phyloP scores from a whole-genome alignment of 306 rosid genomes.

The Neltuma alba region DNA sequence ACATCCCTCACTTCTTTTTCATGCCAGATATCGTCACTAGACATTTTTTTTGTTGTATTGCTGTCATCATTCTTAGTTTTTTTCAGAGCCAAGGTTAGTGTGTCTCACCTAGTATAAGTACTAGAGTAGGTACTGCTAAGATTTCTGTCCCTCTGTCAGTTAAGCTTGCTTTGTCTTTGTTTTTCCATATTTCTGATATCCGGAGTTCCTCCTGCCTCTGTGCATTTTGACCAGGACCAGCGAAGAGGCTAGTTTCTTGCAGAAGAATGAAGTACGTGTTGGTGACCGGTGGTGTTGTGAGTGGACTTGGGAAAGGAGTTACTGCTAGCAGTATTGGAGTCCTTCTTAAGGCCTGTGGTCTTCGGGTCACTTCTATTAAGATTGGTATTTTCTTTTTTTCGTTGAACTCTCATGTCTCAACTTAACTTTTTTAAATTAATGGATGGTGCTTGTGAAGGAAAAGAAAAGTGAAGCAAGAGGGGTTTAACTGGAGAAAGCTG shows the following conservation, averaged over 20 bases:
- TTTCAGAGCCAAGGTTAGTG: slow-evolving; percentile 47
- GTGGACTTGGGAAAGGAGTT: slow-evolving; percentile 95
- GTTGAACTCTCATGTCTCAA: not conserved
- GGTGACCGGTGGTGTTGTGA: slow-evolving; percentile 95
- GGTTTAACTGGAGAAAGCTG: not conserved
- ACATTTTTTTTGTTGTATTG: slow-evolving; percentile 9
- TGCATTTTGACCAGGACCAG: slow-evolving; percentile 51
- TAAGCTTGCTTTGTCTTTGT: slow-evolving; percentile 33
- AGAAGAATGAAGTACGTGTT: slow-evolving; percentile 74
- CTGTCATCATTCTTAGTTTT: slow-evolving; percentile 37
- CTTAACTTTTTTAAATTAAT: too few relatives aligned
- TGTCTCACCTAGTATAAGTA: slow-evolving; percentile 26
- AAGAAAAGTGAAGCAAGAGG: not conserved
- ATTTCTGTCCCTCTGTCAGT: slow-evolving; percentile 14
- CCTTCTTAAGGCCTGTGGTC: slow-evolving; percentile 81
- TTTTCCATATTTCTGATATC: slow-evolving; percentile 34
- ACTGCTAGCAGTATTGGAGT: slow-evolving; percentile 87
- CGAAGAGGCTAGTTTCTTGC: slow-evolving; percentile 19
- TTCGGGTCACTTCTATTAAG: slow-evolving; percentile 83
- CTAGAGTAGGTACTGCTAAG: not conserved
- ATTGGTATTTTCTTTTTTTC: slow-evolving; percentile 57
- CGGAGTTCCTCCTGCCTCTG: slow-evolving; percentile 40
- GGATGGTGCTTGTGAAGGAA: not conserved
- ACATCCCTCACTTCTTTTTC: not conserved
- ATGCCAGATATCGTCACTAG: not conserved